These are phyloP conservation scores for Metschnikowia bowlesiae DNA, from an alignment of 805 yeast genomes.

Conservation along the genomic window DNA sequence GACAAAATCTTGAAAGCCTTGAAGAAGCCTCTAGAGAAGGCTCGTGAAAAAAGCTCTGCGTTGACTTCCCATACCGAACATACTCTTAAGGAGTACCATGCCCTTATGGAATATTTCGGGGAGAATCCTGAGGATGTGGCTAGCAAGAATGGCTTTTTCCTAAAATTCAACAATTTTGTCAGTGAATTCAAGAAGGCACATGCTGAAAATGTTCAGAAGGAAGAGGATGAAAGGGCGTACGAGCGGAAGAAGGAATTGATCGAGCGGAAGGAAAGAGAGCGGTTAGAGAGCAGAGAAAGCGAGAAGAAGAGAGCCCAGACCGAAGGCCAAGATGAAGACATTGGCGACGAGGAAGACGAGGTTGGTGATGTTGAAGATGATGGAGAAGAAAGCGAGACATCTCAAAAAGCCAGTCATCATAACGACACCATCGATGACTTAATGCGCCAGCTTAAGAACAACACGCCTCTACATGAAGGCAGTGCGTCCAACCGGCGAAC, in stretches of 20 bases:
- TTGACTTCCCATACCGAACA: constrained; percentile 27
- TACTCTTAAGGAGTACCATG: constrained; percentile 38
- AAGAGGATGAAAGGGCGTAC: constrained; percentile 63
- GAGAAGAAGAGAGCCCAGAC: background rate
- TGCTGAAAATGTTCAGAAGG: constrained; percentile 70
- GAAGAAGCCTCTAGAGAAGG: constrained; percentile 65
- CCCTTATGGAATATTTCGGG: constrained; percentile 81
- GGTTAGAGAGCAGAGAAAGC: constrained; percentile 12
- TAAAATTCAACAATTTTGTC: constrained; percentile 74
- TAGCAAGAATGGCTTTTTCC: constrained; percentile 67
- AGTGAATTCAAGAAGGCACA: constrained; percentile 76
- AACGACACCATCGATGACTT: constrained; percentile 16
- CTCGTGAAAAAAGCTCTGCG: constrained; percentile 57
- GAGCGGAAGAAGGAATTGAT: constrained; percentile 33
- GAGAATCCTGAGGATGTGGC: constrained; percentile 73
- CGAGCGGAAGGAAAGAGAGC: constrained; percentile 21
- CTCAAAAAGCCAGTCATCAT: constrained; percentile 13
- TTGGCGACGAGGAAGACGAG: constrained; percentile 10
- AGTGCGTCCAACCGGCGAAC: background rate
- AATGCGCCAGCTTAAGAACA: constrained; percentile 13
- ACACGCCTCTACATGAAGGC: constrained; percentile 1
- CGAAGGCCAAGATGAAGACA: constrained; percentile 10
- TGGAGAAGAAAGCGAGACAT: constrained; percentile 12
- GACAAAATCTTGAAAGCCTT: constrained; percentile 66
- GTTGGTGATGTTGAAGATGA: background rate